Percentiles rank a stretch among this genome's conserved stretches.
phyloP scores from a whole-genome alignment of 176 grass and related monocot species.

The Lolium perenne region DNA sequence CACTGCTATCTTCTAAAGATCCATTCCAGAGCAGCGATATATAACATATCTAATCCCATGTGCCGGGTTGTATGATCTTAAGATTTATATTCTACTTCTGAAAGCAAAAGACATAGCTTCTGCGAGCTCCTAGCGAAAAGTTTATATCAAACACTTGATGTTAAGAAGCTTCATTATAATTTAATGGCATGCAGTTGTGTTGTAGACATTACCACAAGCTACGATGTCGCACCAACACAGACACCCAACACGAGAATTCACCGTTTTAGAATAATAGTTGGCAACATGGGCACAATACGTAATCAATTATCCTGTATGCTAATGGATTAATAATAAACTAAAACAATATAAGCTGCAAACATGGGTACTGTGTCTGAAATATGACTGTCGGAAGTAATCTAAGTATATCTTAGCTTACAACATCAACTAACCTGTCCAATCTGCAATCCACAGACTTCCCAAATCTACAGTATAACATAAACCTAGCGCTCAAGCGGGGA shows the following conservation, averaged over 20 bases:
- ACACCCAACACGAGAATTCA: background rate
- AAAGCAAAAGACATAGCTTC: background rate
- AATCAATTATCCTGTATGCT: background rate
- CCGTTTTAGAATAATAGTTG: background rate
- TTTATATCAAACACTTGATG: background rate
- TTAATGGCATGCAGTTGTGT: background rate
- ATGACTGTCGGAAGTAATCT: background rate
- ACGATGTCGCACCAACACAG: background rate
- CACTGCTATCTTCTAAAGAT: background rate
- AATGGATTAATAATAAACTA: background rate
- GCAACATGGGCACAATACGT: background rate
- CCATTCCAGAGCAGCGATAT: background rate
- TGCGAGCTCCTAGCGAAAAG: background rate
- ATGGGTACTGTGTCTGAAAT: background rate
- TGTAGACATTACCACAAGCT: background rate
- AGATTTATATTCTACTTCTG: background rate
- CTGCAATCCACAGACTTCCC: background rate
- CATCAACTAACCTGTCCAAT: background rate
- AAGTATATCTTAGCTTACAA: no score
- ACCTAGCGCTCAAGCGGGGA: background rate
- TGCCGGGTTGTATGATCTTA: background rate
- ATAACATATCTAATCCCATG: background rate
- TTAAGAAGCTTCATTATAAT: background rate
- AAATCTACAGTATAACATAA: background rate
- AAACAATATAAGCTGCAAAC: constrained; percentile 18